These are phyloP conservation scores for Eimeria necatrix DNA, from an alignment of 169 alveolate species.

Conservation along the genomic window DNA sequence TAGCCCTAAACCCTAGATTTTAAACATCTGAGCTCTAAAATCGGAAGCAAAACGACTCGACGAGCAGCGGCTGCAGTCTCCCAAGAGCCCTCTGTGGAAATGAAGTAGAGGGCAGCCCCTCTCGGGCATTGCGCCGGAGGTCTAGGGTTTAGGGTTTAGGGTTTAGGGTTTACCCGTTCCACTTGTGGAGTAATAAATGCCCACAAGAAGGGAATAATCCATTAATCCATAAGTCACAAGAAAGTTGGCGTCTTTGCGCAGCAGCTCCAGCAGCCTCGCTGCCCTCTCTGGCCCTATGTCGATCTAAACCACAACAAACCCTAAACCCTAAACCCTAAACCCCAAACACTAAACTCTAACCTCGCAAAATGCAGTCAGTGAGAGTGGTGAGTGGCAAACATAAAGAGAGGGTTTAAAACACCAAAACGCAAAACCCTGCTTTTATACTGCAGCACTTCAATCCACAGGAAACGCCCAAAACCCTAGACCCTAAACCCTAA, in stretches of 20 bases:
- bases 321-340: neutral
- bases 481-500: conserved; percentile 26
- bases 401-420: too few species aligned
- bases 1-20: neutral
- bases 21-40: too few species aligned
- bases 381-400: too few species aligned
- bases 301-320: neutral
- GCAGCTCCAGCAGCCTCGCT: neutral
- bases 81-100: too few species aligned
- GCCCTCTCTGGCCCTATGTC: conserved; percentile 30
- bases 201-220: conserved; percentile 22
- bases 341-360: neutral
- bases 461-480: neutral
- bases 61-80: too few species aligned
- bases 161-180: neutral
- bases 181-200: neutral
- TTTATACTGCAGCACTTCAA: neutral
- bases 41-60: too few species aligned
- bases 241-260: neutral
- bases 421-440: neutral
- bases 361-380: too few species aligned
- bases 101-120: too few species aligned
- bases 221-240: neutral
- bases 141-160: too few species aligned
- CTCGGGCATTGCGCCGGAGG: too few species aligned